These are phyloP conservation scores for Pleurotus tuoliensis DNA, from an alignment of 768 basidiomycete species.

Conservation along the genomic window DNA sequence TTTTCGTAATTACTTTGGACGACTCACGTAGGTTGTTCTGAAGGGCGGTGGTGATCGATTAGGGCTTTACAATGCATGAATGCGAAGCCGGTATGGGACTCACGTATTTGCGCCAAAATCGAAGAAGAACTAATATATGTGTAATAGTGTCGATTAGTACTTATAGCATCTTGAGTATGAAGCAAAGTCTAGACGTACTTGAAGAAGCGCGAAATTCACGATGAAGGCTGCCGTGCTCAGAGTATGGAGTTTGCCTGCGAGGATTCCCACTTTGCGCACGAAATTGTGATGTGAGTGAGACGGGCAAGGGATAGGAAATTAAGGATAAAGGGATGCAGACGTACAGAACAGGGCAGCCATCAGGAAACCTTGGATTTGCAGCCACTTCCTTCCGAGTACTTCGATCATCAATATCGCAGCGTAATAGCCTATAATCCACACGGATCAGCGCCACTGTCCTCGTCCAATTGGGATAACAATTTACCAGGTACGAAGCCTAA, in stretches of 20 bases:
- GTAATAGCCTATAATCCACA: slow-evolving; percentile 81
- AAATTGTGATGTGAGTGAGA: neutral
- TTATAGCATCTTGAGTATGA: neutral
- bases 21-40: slow-evolving; percentile 50
- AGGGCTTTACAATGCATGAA: neutral
- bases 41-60: neutral
- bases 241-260: slow-evolving; percentile 60
- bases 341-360: slow-evolving; percentile 61
- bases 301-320: too few species aligned
- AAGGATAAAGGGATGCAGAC: slow-evolving; percentile 12
- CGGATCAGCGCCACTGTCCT: too few species aligned
- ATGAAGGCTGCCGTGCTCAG: slow-evolving; percentile 61
- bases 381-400: slow-evolving; percentile 67
- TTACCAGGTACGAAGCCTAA: slow-evolving; percentile 64
- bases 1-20: neutral
- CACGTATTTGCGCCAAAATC: slow-evolving; percentile 76
- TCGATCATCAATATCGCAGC: slow-evolving; percentile 67
- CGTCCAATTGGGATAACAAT: too few species aligned
- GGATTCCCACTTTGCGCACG: slow-evolving; percentile 49
- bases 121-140: slow-evolving; percentile 58
- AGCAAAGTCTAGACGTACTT: slow-evolving; percentile 32
- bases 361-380: slow-evolving; percentile 75
- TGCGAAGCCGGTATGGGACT: slow-evolving; percentile 16
- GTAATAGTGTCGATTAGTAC: slow-evolving; percentile 4
- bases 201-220: slow-evolving; percentile 67